These are phyloP conservation scores for Lactarius tabidus DNA, from an alignment of 768 basidiomycete species.

Conservation along the genomic window DNA sequence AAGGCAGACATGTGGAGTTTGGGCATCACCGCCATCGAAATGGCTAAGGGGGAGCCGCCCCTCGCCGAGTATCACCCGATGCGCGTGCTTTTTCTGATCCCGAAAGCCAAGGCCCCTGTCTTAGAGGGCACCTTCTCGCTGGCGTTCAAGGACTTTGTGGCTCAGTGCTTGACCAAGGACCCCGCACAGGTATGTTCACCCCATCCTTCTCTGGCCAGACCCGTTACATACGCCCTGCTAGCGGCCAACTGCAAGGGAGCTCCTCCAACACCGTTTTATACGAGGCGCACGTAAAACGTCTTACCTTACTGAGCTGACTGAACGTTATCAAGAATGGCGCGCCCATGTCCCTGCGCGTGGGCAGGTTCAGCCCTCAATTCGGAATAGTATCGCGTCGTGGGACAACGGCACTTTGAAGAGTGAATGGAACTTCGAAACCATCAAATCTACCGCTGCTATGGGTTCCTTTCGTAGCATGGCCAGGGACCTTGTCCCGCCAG, in stretches of 20 bases:
- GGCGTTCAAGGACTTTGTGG: conserved; percentile 91
- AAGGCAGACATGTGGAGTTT: conserved; percentile 98
- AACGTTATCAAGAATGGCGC: conserved; percentile 79
- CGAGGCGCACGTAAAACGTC: conserved; percentile 76
- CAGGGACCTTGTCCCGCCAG: conserved; percentile 55
- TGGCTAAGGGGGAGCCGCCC: conserved; percentile 97
- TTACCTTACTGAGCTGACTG: conserved; percentile 81
- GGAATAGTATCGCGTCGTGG: conserved; percentile 56
- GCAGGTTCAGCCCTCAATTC: conserved; percentile 54
- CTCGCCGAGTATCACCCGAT: conserved; percentile 97
- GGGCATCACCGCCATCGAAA: conserved; percentile 96
- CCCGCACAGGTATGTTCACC: conserved; percentile 53
- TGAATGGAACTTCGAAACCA: conserved; percentile 95
- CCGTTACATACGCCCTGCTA: conserved; percentile 33
- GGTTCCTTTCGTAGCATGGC: conserved; percentile 73
- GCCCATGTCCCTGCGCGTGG: conserved; percentile 52
- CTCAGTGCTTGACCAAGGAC: conserved; percentile 90
- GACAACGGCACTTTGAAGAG: conserved; percentile 74
- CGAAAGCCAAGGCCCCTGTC: conserved; percentile 90
- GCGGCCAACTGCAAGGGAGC: conserved; percentile 88
- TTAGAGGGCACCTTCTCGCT: conserved; percentile 82
- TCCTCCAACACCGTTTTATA: conserved; percentile 93
- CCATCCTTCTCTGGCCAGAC: background rate
- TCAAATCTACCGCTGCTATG: conserved; percentile 68
- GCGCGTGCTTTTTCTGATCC: conserved; percentile 97